A percentile compares a stretch with the other conserved stretches of the same genome.
These are phyloP conservation scores for Cytospora piceae DNA, from an alignment of 2,329 filamentous ascomycete genomes.

Conservation along the genomic window DNA sequence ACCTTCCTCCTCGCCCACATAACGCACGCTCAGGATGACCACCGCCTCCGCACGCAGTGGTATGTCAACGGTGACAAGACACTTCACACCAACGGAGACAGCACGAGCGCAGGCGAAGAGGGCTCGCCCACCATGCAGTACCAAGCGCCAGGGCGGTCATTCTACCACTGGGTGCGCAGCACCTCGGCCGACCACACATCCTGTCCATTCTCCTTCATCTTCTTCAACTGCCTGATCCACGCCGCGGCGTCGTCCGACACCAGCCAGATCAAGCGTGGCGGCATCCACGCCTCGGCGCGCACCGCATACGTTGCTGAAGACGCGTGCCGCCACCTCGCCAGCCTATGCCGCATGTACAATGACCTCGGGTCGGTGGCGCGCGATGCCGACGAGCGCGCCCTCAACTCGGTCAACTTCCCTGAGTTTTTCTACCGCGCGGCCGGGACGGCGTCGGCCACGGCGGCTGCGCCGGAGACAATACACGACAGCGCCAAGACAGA, in stretches of 20 bases:
- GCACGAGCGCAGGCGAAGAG: not conserved
- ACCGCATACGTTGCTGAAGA: not conserved
- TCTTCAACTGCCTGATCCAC: slow-evolving; percentile 24
- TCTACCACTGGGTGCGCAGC: slow-evolving; percentile 26
- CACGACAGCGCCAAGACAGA: not conserved
- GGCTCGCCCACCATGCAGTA: not conserved
- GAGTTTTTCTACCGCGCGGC: not conserved
- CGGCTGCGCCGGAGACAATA: not conserved
- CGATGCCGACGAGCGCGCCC: slow-evolving; percentile 38
- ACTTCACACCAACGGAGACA: not conserved
- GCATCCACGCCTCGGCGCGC: not conserved
- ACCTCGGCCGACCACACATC: slow-evolving; percentile 27
- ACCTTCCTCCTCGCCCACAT: slow-evolving; percentile 5
- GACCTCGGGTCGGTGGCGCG: slow-evolving; percentile 40
- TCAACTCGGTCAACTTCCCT: slow-evolving; percentile 41
- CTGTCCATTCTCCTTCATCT: slow-evolving; percentile 27
- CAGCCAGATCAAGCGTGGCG: not conserved
- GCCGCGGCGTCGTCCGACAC: not conserved
- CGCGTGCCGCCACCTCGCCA: slow-evolving; percentile 32
- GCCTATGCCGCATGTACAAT: slow-evolving; percentile 41
- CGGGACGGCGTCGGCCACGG: not conserved
- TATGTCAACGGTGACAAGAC: not conserved
- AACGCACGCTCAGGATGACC: not conserved
- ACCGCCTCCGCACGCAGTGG: not conserved
- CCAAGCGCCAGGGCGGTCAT: slow-evolving; percentile 13